Percentiles rank a stretch among this genome's conserved stretches.
phyloP scores from a whole-genome alignment of 2,329 filamentous ascomycete genomes.

The Cercospora sojina region DNA sequence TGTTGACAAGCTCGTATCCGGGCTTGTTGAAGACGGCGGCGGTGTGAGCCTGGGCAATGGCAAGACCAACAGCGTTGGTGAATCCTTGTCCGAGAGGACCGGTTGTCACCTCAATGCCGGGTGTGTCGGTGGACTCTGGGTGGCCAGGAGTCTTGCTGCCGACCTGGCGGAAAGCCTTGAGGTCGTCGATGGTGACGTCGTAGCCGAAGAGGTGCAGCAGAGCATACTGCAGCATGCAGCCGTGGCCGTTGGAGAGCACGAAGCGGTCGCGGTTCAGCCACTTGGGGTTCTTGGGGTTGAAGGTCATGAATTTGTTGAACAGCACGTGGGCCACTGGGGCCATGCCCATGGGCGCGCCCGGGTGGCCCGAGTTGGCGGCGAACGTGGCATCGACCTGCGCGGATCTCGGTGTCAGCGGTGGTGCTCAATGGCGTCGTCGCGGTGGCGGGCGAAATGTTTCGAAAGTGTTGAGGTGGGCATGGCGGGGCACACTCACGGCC shows the following conservation, averaged over 20 bases:
- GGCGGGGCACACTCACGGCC: slow-evolving; percentile 13
- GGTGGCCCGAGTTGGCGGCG: slow-evolving; percentile 95
- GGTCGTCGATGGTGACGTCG: slow-evolving; percentile 77
- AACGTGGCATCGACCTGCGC: slow-evolving; percentile 92
- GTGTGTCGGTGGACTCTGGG: slow-evolving; percentile 94
- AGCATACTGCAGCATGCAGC: slow-evolving; percentile 99
- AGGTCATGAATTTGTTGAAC: slow-evolving; percentile 98
- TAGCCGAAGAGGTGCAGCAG: slow-evolving; percentile 97
- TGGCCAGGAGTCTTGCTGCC: slow-evolving; percentile 90
- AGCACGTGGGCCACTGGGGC: slow-evolving; percentile 94
- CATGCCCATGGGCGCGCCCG: slow-evolving; percentile 97
- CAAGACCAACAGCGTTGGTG: slow-evolving; percentile 94
- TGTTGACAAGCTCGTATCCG: slow-evolving; percentile 84
- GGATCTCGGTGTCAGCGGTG: slow-evolving; percentile 10
- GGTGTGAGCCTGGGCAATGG: slow-evolving; percentile 91
- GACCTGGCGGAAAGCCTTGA: slow-evolving; percentile 87
- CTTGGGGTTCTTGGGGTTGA: slow-evolving; percentile 98
- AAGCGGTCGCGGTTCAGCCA: slow-evolving; percentile 98
- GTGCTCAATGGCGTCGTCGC: slow-evolving; percentile 33
- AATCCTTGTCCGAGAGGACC: slow-evolving; percentile 97
- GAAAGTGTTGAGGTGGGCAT: slow-evolving; percentile 12
- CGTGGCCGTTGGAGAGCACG: slow-evolving; percentile 98
- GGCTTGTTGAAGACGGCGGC: slow-evolving; percentile 95
- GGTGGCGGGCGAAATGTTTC: background rate
- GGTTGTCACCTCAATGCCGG: slow-evolving; percentile 96